These are phyloP conservation scores for Sherardia arvensis DNA, from an alignment of 257 asterid genomes.

Conservation along the genomic window DNA sequence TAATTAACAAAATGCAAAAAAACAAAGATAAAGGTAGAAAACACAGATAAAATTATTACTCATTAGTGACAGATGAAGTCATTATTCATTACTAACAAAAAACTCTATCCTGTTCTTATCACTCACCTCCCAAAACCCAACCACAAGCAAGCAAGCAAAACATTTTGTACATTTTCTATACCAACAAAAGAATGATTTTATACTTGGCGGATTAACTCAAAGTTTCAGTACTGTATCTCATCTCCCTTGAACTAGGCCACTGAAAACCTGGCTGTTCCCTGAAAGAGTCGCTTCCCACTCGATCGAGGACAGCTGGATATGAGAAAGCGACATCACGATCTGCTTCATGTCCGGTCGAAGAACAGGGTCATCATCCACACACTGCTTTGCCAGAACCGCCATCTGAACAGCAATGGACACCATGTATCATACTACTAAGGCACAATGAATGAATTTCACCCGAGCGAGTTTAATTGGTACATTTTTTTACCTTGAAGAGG, in stretches of 20 bases:
- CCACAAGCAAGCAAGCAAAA: not conserved
- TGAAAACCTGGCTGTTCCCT: slow-evolving; percentile 94
- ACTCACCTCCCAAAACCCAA: not conserved
- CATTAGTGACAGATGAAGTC: slow-evolving; percentile 1
- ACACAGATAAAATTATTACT: not conserved
- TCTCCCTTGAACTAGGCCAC: slow-evolving; percentile 96
- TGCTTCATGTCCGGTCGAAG: slow-evolving; percentile 96
- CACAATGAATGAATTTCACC: not conserved
- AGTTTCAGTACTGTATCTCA: slow-evolving; percentile 8
- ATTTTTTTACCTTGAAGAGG: slow-evolving; percentile 65
- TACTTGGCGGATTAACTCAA: not conserved
- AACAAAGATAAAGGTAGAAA: not conserved
- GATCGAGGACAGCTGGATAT: slow-evolving; percentile 73
- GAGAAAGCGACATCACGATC: slow-evolving; percentile 78
- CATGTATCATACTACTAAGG: slow-evolving; percentile 8
- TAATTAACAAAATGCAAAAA: too few relatives aligned
- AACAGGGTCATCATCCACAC: slow-evolving; percentile 86
- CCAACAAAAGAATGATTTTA: slow-evolving; percentile 14
- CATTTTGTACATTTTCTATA: slow-evolving; percentile 6
- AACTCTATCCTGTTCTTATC: not conserved
- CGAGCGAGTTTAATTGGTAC: not conserved
- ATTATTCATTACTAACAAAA: not conserved
- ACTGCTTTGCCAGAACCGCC: slow-evolving; percentile 84
- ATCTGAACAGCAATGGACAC: slow-evolving; percentile 25
- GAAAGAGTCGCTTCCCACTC: slow-evolving; percentile 99